Conservation (phyloP, 345 rosid species). For the Pistacia integerrima region DNA sequence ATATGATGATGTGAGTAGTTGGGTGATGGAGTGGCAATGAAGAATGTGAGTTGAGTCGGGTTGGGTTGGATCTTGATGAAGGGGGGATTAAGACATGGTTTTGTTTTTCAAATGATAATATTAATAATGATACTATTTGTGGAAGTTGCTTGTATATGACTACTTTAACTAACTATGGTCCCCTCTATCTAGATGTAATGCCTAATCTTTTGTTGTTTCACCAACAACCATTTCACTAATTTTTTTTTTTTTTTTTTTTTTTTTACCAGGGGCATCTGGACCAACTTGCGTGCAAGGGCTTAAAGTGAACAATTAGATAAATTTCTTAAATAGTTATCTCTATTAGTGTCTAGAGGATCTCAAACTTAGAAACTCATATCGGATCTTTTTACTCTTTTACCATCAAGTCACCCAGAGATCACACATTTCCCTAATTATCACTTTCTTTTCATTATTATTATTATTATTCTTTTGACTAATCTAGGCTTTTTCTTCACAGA, state of each 20-base stretch:
- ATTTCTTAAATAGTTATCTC: no score
- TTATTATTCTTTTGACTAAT: not conserved
- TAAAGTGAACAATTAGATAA: no score
- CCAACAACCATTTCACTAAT: conserved; percentile 32
- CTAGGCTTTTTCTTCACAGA: no score
- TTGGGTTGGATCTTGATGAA: no score
- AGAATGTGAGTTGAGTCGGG: conserved; percentile 32
- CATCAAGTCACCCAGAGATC: no score
- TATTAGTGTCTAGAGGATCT: no score
- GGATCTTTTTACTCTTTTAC: no score
- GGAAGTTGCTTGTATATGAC: conserved; percentile 62
- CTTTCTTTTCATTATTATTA: not conserved
- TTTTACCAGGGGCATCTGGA: no score
- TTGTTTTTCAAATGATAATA: not conserved
- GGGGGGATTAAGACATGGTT: not conserved
- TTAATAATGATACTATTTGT: conserved; percentile 1
- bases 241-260: no score
- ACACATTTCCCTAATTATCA: not conserved
- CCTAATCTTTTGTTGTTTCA: conserved; percentile 29
- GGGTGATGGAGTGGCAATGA: conserved; percentile 46
- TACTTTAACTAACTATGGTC: conserved; percentile 73
- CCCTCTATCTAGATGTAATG: conserved; percentile 42
- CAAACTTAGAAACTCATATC: no score
- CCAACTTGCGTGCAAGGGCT: no score
- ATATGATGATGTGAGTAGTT: conserved; percentile 21